Evolutionary conservation across 1,284 basidiomycete species (phyloP).

Genomic region (Filobasidium uniguttulatum): DNA sequence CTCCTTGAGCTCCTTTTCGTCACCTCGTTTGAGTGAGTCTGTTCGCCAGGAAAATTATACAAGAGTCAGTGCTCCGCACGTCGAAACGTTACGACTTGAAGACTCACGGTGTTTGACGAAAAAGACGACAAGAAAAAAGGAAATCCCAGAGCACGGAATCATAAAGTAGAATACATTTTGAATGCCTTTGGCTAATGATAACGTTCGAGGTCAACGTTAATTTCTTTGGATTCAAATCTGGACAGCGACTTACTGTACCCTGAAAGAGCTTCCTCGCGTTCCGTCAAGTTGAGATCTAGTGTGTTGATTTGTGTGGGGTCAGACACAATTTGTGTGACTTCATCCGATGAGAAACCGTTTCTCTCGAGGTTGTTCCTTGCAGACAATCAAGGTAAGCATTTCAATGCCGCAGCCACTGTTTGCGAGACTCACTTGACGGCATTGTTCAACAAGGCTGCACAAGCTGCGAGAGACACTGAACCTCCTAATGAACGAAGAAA

Average conservation of each 20-base stretch:
- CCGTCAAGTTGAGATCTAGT: constrained; percentile 16
- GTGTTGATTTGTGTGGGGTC: constrained; percentile 23
- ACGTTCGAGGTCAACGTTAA: too few relatives aligned
- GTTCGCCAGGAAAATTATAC: too few relatives aligned
- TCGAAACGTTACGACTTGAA: not conserved
- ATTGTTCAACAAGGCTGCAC: constrained; percentile 22
- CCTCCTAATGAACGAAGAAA: constrained; percentile 28
- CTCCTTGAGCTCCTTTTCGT: constrained; percentile 29
- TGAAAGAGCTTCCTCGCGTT: constrained; percentile 17
- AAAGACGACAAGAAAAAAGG: constrained; percentile 25
- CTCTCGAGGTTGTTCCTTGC: constrained; percentile 4
- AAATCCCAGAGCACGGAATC: constrained; percentile 25
- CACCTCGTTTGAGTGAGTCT: constrained; percentile 24
- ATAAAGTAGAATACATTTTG: constrained; percentile 27
- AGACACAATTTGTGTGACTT: constrained; percentile 15
- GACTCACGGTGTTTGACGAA: constrained; percentile 23
- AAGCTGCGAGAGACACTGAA: constrained; percentile 20
- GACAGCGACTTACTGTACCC: constrained; percentile 27
- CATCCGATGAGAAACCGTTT: not conserved
- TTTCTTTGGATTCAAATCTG: not conserved
- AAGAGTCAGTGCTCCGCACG: not conserved
- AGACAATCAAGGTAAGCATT: too few relatives aligned
- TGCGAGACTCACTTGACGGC: constrained; percentile 18
- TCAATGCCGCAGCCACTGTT: too few relatives aligned
- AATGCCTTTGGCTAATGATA: constrained; percentile 30